Evolutionary conservation across 2,329 filamentous ascomycete genomes (phyloP).

Genomic region (Sarocladiaceae sp.): DNA sequence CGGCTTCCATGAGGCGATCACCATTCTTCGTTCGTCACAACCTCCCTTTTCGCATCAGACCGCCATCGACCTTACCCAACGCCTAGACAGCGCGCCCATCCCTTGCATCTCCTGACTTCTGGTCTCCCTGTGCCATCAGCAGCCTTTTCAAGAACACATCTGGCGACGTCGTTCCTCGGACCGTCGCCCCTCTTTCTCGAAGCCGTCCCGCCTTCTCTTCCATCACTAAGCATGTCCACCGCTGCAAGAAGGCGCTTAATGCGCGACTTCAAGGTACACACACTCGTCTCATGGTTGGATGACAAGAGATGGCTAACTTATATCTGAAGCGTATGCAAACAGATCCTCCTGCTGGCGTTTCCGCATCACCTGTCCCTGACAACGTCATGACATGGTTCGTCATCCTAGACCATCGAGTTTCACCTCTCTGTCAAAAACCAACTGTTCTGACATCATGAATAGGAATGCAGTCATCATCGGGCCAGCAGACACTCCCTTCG

Average conservation of each 20-base stretch:
- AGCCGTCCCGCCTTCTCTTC: not conserved
- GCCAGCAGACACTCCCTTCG: slow-evolving; percentile 92
- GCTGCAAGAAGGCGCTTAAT: slow-evolving; percentile 92
- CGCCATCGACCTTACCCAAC: not conserved
- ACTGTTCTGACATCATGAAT: slow-evolving; percentile 9
- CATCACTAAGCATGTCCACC: slow-evolving; percentile 65
- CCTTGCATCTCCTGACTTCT: no score
- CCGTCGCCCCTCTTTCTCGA: not conserved
- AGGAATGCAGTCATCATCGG: slow-evolving; percentile 99
- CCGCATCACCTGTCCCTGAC: slow-evolving; percentile 89
- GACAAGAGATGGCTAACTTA: slow-evolving; percentile 12
- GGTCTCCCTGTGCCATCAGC: no score
- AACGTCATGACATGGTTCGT: slow-evolving; percentile 94
- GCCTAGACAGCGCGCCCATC: not conserved
- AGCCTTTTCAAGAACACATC: no score
- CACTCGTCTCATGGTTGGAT: slow-evolving; percentile 5
- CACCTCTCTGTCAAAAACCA: not conserved
- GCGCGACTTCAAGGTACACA: slow-evolving; percentile 94
- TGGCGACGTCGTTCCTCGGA: not conserved
- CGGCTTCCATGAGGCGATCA: slow-evolving; percentile 16
- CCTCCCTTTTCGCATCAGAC: slow-evolving; percentile 5
- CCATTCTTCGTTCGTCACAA: slow-evolving; percentile 21
- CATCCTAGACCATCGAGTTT: slow-evolving; percentile 2
- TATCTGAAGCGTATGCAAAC: slow-evolving; percentile 89
- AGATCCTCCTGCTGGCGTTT: slow-evolving; percentile 93